These are phyloP conservation scores for Lantana camara DNA, from an alignment of 257 asterid genomes.

Conservation along the genomic window DNA sequence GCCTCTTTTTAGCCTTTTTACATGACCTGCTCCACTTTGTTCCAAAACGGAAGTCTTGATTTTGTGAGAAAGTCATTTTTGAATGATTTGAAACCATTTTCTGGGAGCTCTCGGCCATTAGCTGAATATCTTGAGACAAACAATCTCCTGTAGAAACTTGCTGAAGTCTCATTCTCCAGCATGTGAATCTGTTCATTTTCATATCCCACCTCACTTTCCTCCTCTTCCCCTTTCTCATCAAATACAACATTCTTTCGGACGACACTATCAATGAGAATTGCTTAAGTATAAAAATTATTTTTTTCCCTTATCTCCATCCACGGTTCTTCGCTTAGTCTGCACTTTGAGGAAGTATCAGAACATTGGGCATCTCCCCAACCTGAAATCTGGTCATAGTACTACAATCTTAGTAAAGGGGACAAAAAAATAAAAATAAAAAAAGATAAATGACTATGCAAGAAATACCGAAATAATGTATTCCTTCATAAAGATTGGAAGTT, in stretches of 20 bases:
- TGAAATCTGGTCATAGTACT: constrained; percentile 38
- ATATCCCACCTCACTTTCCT: constrained; percentile 57
- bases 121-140: constrained; percentile 49
- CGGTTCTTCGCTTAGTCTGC: constrained; percentile 99
- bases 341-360: constrained; percentile 95
- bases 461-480: too few relatives aligned
- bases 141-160: constrained; percentile 61
- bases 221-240: constrained; percentile 76
- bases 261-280: constrained; percentile 70
- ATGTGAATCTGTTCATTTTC: constrained; percentile 47
- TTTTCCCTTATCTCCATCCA: constrained; percentile 99
- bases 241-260: constrained; percentile 77
- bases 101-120: constrained; percentile 72
- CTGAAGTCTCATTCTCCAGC: constrained; percentile 51
- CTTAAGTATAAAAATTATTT: constrained; percentile 71
- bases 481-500: neutral
- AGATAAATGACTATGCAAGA: constrained; percentile 2
- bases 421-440: too few relatives aligned
- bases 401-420: constrained; percentile 18
- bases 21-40: constrained; percentile 88
- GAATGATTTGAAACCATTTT: constrained; percentile 51
- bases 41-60: constrained; percentile 74
- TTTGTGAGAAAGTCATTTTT: constrained; percentile 65
- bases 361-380: constrained; percentile 99
- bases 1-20: constrained; percentile 93